phyloP scores from a whole-genome alignment of 306 rosid species.

The Vigna hirtella region DNA sequence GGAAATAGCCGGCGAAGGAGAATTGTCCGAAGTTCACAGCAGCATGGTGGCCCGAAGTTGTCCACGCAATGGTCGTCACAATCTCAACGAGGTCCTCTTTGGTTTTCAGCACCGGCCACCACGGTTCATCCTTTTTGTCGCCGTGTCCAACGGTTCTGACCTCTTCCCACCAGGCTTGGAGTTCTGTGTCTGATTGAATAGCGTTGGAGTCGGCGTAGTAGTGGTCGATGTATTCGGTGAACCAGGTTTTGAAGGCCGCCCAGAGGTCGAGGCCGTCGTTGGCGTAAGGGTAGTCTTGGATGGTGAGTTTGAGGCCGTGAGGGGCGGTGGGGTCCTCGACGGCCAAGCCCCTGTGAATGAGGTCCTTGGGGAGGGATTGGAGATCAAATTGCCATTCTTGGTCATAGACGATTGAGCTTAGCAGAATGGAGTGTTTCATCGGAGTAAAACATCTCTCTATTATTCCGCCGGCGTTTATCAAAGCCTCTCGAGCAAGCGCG shows the following conservation, averaged over 20 bases:
- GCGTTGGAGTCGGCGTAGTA: slow-evolving; percentile 22
- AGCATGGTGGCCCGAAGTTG: slow-evolving; percentile 61
- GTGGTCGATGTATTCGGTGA: slow-evolving; percentile 49
- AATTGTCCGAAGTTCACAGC: slow-evolving; percentile 78
- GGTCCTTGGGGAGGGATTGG: slow-evolving; percentile 75
- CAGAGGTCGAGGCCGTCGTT: slow-evolving; percentile 61
- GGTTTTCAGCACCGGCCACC: slow-evolving; percentile 60
- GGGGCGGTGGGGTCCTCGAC: slow-evolving; percentile 50
- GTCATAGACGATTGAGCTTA: slow-evolving; percentile 73
- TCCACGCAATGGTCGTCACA: slow-evolving; percentile 54
- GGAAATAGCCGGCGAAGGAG: slow-evolving; percentile 54
- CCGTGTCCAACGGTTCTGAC: slow-evolving; percentile 51
- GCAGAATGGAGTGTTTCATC: slow-evolving; percentile 51
- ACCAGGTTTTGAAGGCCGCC: slow-evolving; percentile 53
- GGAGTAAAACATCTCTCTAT: slow-evolving; percentile 70
- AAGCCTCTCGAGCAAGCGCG: slow-evolving; percentile 73
- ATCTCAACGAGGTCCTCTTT: slow-evolving; percentile 45
- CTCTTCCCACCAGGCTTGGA: slow-evolving; percentile 89
- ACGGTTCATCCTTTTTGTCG: slow-evolving; percentile 63
- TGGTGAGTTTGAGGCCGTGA: slow-evolving; percentile 54
- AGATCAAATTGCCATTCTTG: slow-evolving; percentile 72
- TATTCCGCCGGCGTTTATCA: slow-evolving; percentile 66
- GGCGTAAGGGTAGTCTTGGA: slow-evolving; percentile 64
- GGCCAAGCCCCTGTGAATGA: slow-evolving; percentile 74
- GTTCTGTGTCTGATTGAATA: slow-evolving; percentile 49